Evolutionary conservation across 306 rosid genomes (phyloP), one percentile per base, ranked within the genome.

Genomic region (Datisca glomerata): DNA sequence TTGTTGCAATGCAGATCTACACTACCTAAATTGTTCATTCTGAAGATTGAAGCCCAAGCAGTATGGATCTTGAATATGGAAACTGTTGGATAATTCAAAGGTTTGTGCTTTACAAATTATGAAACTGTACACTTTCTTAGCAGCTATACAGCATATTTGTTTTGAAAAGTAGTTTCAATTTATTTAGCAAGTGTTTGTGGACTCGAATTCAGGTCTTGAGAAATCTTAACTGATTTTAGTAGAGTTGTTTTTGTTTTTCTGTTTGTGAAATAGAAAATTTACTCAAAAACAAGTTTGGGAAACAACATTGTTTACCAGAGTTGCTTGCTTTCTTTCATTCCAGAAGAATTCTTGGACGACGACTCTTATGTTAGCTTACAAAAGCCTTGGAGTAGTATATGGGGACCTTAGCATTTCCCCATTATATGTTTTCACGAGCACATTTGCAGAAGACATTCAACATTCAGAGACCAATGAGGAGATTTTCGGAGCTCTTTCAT

Each of bases 271-370:
- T n/a, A n/a, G n/a, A n/a, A n/a, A n/a, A n/a, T n/a, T n/a, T n/a
- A n/a, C n/a, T n/a, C n/a, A n/a, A n/a, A n/a, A n/a, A n/a, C n/a
- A n/a, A n/a, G n/a, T n/a, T n/a, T n/a, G n/a, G n/a, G n/a, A n/a
- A n/a, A n/a, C n/a, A n/a, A n/a, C n/a, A n/a, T 24, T 59, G 33
- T 31, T 14, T 31, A 3, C 0, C 2, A 31, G 36, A 31, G 36
- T 4, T 31, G 36, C n/a, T 31, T 31, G 9, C 36, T 49, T 34
- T 32, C 13, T 51, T 38, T 24, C 6, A 74, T 80, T 68, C n/a
- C 93, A 83, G 89, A 72, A 78, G 72, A 80, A 65, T 21, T 77
- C 95, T 49, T 89, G 98, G 98, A 84, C 68, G 80, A 72, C 85
- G 18, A 36, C 59, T 31, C 36, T 31, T 31, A 12, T 12, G 13